phyloP scores from a whole-genome alignment of 345 rosid genomes.

The Chamaenerion angustifolium region DNA sequence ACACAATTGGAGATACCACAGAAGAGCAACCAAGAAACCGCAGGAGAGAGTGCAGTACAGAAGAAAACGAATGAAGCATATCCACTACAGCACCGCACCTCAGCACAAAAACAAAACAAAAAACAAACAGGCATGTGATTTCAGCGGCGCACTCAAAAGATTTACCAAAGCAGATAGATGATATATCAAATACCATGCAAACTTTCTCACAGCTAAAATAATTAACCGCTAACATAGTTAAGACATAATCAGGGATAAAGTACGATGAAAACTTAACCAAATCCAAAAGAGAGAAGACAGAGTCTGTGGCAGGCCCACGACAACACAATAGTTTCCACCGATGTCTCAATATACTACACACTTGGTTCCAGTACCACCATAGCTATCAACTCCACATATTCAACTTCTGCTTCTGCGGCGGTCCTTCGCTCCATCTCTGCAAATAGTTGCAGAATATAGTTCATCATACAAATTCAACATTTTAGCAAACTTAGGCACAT shows the following conservation, averaged over 20 bases:
- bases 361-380: constrained; percentile 22
- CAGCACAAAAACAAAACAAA: constrained; percentile 59
- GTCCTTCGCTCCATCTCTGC: constrained; percentile 74
- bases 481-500: neutral
- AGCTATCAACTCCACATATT: constrained; percentile 13
- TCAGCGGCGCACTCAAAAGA: constrained; percentile 34
- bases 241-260: constrained; percentile 41
- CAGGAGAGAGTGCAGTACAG: constrained; percentile 63
- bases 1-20: constrained; percentile 47
- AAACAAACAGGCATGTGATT: constrained; percentile 36
- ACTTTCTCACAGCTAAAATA: constrained; percentile 3
- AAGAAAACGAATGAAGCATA: constrained; percentile 78
- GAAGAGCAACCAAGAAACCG: constrained; percentile 40
- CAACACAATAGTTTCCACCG: constrained; percentile 48
- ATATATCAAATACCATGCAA: constrained; percentile 16
- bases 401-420: constrained; percentile 93
- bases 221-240: constrained; percentile 1
- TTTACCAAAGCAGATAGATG: constrained; percentile 25
- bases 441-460: constrained; percentile 5
- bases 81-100: constrained; percentile 61
- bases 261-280: constrained; percentile 60
- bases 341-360: constrained; percentile 52
- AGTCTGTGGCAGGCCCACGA: constrained; percentile 35
- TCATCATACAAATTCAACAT: too few species aligned
- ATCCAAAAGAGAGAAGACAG: constrained; percentile 59